Percentiles rank a stretch among this genome's conserved stretches.
Evolutionary conservation across 1,139 yeast genomes (phyloP).

Genomic region (Geotrichum fermentans): DNA sequence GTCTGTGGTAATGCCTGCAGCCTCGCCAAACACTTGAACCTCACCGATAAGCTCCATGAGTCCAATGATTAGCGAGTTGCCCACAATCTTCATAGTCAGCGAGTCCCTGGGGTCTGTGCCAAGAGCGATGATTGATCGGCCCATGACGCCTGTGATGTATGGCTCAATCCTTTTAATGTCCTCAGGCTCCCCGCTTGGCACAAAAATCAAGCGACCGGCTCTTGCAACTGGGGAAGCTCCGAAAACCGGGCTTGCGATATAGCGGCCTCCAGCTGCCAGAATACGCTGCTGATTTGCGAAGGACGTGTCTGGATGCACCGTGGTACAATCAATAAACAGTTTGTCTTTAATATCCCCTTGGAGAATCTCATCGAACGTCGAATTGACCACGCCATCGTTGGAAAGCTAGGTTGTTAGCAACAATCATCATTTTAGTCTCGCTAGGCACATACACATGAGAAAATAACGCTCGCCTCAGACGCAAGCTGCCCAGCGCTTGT

Average conservation of each 20-base stretch:
- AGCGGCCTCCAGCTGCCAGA: constrained; percentile 25
- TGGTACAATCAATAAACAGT: constrained; percentile 30
- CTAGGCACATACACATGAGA: constrained; percentile 16
- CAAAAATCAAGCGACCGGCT: constrained; percentile 30
- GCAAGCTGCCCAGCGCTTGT: constrained; percentile 21
- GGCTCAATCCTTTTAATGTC: constrained; percentile 27
- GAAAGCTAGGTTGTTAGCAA: constrained; percentile 17
- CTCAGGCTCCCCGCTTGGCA: constrained; percentile 28
- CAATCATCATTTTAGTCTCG: not conserved
- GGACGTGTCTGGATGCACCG: constrained; percentile 34
- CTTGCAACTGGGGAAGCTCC: constrained; percentile 33
- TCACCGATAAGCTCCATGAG: constrained; percentile 33
- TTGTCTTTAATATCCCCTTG: constrained; percentile 24
- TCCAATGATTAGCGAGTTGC: constrained; percentile 32
- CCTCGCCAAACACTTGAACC: constrained; percentile 31
- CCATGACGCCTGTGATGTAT: constrained; percentile 30
- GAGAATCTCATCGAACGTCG: constrained; percentile 17
- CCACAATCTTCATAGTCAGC: constrained; percentile 31
- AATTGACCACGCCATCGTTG: constrained; percentile 23
- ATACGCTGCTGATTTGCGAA: constrained; percentile 20
- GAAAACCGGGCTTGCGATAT: constrained; percentile 33
- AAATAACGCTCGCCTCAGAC: constrained; percentile 21
- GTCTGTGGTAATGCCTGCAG: constrained; percentile 27
- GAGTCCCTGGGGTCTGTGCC: constrained; percentile 31
- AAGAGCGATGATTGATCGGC: constrained; percentile 27